phyloP scores from a whole-genome alignment of 768 basidiomycete species.

The Tephrocybe sp. region DNA sequence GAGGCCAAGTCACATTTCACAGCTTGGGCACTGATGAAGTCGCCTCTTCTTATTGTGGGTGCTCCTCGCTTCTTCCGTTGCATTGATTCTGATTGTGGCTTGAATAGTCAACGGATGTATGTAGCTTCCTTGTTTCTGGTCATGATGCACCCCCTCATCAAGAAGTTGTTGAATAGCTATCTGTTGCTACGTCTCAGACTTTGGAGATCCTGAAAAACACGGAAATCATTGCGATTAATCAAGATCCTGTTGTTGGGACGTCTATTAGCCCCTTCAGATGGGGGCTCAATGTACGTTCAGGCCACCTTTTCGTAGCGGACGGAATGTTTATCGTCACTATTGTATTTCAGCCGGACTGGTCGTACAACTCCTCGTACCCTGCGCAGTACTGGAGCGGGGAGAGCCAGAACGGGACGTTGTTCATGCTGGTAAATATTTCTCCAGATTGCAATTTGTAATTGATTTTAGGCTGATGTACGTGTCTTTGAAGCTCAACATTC shows the following conservation, averaged over 20 bases:
- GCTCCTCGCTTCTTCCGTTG: background rate
- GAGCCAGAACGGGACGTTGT: slow-evolving; percentile 57
- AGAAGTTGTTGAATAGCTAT: slow-evolving; percentile 33
- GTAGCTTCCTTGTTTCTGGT: background rate
- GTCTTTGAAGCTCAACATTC: slow-evolving; percentile 48
- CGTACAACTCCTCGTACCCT: slow-evolving; percentile 44
- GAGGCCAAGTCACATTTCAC: slow-evolving; percentile 73
- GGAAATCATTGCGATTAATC: slow-evolving; percentile 70
- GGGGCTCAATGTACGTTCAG: slow-evolving; percentile 55
- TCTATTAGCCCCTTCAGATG: slow-evolving; percentile 68
- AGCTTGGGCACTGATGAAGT: slow-evolving; percentile 71
- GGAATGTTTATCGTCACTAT: background rate
- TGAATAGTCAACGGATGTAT: slow-evolving; percentile 18
- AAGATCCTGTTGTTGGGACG: slow-evolving; percentile 63
- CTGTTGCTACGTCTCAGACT: slow-evolving; percentile 46
- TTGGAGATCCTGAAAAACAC: slow-evolving; percentile 60
- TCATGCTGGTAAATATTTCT: slow-evolving; percentile 54
- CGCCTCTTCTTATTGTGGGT: slow-evolving; percentile 48
- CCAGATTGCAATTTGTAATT: background rate
- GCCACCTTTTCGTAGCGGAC: background rate
- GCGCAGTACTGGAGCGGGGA: slow-evolving; percentile 70
- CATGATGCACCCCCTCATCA: background rate
- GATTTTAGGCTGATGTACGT: background rate
- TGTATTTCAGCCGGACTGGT: slow-evolving; percentile 32
- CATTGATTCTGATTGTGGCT: background rate